Conservation (phyloP, 768 basidiomycete species). For the Kwoniella newhampshirensis region DNA sequence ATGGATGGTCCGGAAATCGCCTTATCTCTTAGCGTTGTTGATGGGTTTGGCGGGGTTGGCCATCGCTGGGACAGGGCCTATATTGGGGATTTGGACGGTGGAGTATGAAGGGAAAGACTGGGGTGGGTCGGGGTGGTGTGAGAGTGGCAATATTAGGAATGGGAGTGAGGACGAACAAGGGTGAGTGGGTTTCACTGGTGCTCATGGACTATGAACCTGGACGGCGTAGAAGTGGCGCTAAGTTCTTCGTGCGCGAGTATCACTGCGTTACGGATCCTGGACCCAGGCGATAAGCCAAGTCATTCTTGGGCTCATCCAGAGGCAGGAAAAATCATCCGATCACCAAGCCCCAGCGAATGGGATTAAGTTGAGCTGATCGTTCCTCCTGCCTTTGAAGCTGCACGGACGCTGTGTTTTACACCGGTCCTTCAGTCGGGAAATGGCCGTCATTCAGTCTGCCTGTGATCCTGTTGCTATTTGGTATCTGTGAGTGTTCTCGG, state of each 20-base stretch:
- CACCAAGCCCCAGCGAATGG: too few relatives aligned
- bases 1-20: neutral
- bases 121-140: slow-evolving; percentile 18
- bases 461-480: slow-evolving; percentile 7
- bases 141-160: neutral
- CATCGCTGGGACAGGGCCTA: slow-evolving; percentile 10
- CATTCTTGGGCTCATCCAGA: too few relatives aligned
- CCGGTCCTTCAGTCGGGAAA: neutral
- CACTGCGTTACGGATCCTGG: too few relatives aligned
- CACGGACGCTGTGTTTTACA: slow-evolving; percentile 4
- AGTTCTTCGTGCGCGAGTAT: too few relatives aligned
- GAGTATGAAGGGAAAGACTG: neutral
- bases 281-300: too few relatives aligned
- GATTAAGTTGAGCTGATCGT: neutral
- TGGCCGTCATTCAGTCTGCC: slow-evolving; percentile 4
- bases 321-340: too few relatives aligned
- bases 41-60: neutral
- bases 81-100: slow-evolving; percentile 8
- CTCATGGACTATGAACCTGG: too few relatives aligned
- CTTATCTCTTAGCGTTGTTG: slow-evolving; percentile 3
- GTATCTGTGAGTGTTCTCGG: slow-evolving; percentile 18
- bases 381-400: neutral
- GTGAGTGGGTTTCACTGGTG: neutral
- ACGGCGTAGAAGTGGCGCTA: too few relatives aligned
- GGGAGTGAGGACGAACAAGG: slow-evolving; percentile 1